Evolutionary conservation across 129 eudicot genomes (phyloP).

Genomic region (Pulicaria dysenterica): DNA sequence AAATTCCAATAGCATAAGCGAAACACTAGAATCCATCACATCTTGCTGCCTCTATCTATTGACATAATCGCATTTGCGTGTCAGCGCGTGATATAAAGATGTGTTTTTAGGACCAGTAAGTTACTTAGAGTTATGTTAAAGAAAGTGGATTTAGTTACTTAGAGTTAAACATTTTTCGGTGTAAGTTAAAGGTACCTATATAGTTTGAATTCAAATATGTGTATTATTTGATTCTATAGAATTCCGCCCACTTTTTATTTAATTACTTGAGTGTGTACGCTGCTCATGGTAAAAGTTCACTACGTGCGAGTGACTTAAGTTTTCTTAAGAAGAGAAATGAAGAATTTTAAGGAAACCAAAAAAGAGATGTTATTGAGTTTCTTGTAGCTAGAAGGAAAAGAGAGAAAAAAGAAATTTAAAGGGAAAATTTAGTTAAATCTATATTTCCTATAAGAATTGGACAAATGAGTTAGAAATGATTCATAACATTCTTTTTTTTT

Average conservation of each 20-base stretch:
- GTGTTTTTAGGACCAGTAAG: background rate
- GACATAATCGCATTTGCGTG: conserved; percentile 5
- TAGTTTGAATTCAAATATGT: background rate
- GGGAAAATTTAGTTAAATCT: too few relatives aligned
- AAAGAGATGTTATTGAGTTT: too few relatives aligned
- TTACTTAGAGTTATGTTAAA: background rate
- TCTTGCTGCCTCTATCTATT: conserved; percentile 4
- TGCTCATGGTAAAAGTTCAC: too few relatives aligned
- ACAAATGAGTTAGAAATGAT: too few relatives aligned
- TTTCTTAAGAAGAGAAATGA: too few relatives aligned
- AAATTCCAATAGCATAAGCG: conserved; percentile 30
- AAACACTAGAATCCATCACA: conserved; percentile 39
- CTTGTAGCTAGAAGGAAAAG: too few relatives aligned
- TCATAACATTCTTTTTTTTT: too few relatives aligned
- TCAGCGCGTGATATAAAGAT: background rate
- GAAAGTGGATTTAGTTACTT: background rate
- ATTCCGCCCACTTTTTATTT: background rate
- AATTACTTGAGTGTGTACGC: too few relatives aligned
- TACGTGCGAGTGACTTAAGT: too few relatives aligned
- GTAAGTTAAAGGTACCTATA: background rate
- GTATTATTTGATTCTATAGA: background rate
- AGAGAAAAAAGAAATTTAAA: too few relatives aligned
- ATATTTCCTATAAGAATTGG: too few relatives aligned
- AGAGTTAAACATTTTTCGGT: background rate
- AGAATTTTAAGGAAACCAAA: too few relatives aligned